Evolutionary conservation across 2,329 filamentous ascomycete species (phyloP).

Genomic region (Calonectria pteridis): DNA sequence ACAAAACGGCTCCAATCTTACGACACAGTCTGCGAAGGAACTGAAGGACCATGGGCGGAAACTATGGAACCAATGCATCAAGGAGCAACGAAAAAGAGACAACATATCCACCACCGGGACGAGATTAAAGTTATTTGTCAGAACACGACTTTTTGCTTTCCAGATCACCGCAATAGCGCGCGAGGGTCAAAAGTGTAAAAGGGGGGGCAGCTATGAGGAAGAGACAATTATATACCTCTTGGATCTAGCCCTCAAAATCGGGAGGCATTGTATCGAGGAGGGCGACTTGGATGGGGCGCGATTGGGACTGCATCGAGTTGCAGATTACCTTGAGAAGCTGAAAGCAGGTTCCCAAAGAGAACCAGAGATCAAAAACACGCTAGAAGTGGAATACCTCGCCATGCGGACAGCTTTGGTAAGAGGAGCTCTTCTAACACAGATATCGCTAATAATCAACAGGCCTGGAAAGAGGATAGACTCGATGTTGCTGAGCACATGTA

Average conservation of each 20-base stretch:
- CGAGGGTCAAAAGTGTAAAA: constrained; percentile 49
- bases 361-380: constrained; percentile 37
- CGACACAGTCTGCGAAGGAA: constrained; percentile 45
- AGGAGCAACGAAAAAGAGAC: constrained; percentile 50
- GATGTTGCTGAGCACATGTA: constrained; percentile 87
- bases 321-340: constrained; percentile 60
- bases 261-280: constrained; percentile 62
- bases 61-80: constrained; percentile 77
- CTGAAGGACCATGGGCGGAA: constrained; percentile 69
- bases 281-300: constrained; percentile 69
- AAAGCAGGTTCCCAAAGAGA: constrained; percentile 18
- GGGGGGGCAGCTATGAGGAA: constrained; percentile 48
- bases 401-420: constrained; percentile 76
- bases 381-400: constrained; percentile 73
- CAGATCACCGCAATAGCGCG: constrained; percentile 72
- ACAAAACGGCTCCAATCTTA: constrained; percentile 1
- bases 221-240: constrained; percentile 66
- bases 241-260: constrained; percentile 76
- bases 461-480: constrained; percentile 78
- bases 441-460: constrained; percentile 59
- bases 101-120: neutral
- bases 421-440: neutral
- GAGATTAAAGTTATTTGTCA: constrained; percentile 49
- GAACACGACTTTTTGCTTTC: constrained; percentile 71
- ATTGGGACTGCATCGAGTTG: constrained; percentile 73